Base-by-base conservation (phyloP, 768 basidiomycete genomes). In the Mycena rosella region DNA sequence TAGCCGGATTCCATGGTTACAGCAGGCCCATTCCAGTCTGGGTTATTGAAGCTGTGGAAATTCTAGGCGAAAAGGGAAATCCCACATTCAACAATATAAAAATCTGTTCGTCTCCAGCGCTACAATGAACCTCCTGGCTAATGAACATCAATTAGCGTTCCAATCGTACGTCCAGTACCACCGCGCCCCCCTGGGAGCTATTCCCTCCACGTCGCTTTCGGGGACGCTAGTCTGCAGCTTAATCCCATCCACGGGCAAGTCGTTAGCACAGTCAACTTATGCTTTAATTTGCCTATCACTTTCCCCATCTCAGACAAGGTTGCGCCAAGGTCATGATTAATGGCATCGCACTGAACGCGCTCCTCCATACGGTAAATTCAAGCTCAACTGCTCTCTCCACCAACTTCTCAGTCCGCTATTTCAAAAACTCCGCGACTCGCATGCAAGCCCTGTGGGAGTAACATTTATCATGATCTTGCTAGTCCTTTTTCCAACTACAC, bases 171-270 rank as follows among this genome's bases (percentile, higher is more conserved):
- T 65, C 34, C 49, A 74, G 18, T 66, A 72, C 47, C 74, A 76
- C 58, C 58, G 70, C 29, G 14, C 60, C 22, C 57, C 65, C 17
- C 53, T 54, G 2, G 44, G n/a, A 2, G 51, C 44, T 3, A 34
- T 77, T 1, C 77, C 77, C 2, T 57, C 55, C 0, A 74, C 42
- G 40, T 75, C 10, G 74, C 74, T 22, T 9, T 75, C 14, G 74
- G 74, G 1, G 74, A 75, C 34, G 60, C 74, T 0, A 71, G 60
- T 54, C 62, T 74, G 47, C 68, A 63, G 27, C 38, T 73, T 1
- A 74, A 75, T 63, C 74, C 74, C 0, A 49, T 70, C 8, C 60
- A 68, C 53, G 74, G 67, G 74, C 73, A 54, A 59, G 60, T 63
- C 15, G 17, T 53, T 36, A 8, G 5, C 61, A 14, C 15, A 1